Evolutionary conservation across 495 filamentous ascomycete genomes (phyloP).

Genomic region (Ramalina peruviana): DNA sequence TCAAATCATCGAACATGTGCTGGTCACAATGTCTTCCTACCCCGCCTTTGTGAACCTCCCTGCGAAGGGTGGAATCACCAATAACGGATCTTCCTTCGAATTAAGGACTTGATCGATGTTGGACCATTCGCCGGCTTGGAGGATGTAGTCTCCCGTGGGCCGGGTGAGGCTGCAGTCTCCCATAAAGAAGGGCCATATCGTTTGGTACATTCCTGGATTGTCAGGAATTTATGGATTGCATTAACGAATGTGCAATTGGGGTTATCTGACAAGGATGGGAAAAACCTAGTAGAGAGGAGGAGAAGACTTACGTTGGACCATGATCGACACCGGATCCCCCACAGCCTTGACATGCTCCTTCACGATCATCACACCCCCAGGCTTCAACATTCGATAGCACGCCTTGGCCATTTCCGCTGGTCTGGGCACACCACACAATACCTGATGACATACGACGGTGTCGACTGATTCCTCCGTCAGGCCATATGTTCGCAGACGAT

Average conservation of each 20-base stretch:
- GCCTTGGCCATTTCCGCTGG: constrained; percentile 40
- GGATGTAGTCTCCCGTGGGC: constrained; percentile 5
- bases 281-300: not conserved
- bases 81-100: constrained; percentile 7
- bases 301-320: constrained; percentile 8
- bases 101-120: constrained; percentile 5
- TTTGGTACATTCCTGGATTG: constrained; percentile 7
- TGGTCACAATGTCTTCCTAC: not conserved
- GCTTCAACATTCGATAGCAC: constrained; percentile 48
- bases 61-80: constrained; percentile 6
- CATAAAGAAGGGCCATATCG: constrained; percentile 10
- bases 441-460: constrained; percentile 53
- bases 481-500: constrained; percentile 26
- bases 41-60: constrained; percentile 10
- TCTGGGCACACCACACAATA: constrained; percentile 57
- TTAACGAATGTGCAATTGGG: not conserved
- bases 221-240: not conserved
- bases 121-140: constrained; percentile 12
- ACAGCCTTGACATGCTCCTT: constrained; percentile 49
- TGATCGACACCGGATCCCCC: constrained; percentile 1
- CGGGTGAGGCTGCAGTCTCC: constrained; percentile 11
- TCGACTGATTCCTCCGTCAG: constrained; percentile 45
- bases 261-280: not conserved
- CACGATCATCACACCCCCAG: constrained; percentile 53
- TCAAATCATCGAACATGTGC: too few relatives aligned